A percentile compares a stretch with the other conserved stretches of the same genome.
Evolutionary conservation across 2,329 filamentous ascomycete genomes (phyloP).

Genomic region (Amylocarpus encephaloides): DNA sequence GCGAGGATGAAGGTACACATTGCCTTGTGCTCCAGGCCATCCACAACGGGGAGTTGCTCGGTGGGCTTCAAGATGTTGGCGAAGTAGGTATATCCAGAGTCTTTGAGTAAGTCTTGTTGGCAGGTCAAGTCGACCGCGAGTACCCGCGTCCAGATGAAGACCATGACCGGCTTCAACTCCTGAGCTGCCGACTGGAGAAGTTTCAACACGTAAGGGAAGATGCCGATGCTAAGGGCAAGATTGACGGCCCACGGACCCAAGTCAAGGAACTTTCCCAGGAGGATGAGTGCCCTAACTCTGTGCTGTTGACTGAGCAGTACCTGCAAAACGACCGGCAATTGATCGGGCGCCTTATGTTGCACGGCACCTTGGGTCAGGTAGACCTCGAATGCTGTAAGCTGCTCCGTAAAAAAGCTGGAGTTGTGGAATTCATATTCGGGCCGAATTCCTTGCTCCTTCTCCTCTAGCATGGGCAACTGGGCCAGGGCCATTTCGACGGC

Average conservation of each 20-base stretch:
- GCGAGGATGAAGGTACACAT: slow-evolving; percentile 99
- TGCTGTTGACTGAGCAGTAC: slow-evolving; percentile 95
- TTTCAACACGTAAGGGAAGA: slow-evolving; percentile 98
- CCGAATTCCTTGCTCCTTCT: slow-evolving; percentile 57
- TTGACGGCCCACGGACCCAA: slow-evolving; percentile 98
- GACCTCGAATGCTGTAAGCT: slow-evolving; percentile 93
- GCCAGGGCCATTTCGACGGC: slow-evolving; percentile 92
- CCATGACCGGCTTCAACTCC: slow-evolving; percentile 96
- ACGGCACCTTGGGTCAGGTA: slow-evolving; percentile 82
- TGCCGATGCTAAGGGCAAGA: slow-evolving; percentile 91
- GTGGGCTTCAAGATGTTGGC: slow-evolving; percentile 83
- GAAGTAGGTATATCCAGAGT: slow-evolving; percentile 96
- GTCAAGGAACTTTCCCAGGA: slow-evolving; percentile 89
- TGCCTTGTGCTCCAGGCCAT: slow-evolving; percentile 89
- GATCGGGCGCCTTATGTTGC: slow-evolving; percentile 82
- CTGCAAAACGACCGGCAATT: slow-evolving; percentile 91
- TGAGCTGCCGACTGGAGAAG: slow-evolving; percentile 89
- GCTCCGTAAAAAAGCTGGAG: slow-evolving; percentile 94
- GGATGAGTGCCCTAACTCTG: slow-evolving; percentile 79
- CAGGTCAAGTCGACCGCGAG: slow-evolving; percentile 92
- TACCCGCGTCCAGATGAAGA: slow-evolving; percentile 97
- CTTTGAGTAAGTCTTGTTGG: slow-evolving; percentile 89
- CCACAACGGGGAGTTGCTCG: slow-evolving; percentile 76
- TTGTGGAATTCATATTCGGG: slow-evolving; percentile 85
- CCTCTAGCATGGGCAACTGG: slow-evolving; percentile 81